These are phyloP conservation scores for Starmerella bombicola DNA, from an alignment of 805 yeast species.

Conservation along the genomic window DNA sequence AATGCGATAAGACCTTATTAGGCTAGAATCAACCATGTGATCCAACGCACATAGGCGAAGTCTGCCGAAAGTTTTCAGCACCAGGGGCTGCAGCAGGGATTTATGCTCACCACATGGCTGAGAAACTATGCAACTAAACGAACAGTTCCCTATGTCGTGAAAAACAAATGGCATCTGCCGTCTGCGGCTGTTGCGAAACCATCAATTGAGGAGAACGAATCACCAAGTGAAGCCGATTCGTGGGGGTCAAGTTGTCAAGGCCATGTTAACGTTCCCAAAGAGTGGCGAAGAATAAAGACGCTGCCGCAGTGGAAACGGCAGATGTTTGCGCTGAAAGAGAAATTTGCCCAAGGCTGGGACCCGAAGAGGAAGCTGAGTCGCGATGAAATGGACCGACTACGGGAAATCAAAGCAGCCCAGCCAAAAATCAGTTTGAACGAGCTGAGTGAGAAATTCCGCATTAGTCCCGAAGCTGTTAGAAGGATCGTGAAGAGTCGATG, in stretches of 20 bases:
- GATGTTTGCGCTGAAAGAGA: conserved; percentile 47
- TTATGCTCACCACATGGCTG: neutral
- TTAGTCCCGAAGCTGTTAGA: conserved; percentile 73
- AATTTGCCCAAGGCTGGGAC: conserved; percentile 51
- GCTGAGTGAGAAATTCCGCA: conserved; percentile 49
- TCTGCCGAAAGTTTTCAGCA: too few species aligned
- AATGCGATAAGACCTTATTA: too few species aligned
- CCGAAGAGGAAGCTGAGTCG: conserved; percentile 58
- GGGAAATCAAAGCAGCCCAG: conserved; percentile 38
- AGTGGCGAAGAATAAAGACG: conserved; percentile 34
- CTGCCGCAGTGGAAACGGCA: conserved; percentile 64
- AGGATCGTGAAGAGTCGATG: conserved; percentile 68
- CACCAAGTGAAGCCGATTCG: too few species aligned
- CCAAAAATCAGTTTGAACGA: conserved; percentile 53
- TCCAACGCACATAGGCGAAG: too few species aligned
- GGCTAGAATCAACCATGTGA: too few species aligned
- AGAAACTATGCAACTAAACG: conserved; percentile 4
- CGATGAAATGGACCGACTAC: conserved; percentile 53
- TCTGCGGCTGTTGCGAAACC: too few species aligned
- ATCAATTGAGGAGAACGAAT: too few species aligned
- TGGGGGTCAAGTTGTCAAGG: too few species aligned
- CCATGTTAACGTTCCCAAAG: conserved; percentile 32
- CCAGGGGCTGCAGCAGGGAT: too few species aligned
- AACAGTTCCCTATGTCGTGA: conserved; percentile 18
- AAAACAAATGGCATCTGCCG: conserved; percentile 31